phyloP scores from a whole-genome alignment of 495 filamentous ascomycete species.

The Penicillium cataractarum region DNA sequence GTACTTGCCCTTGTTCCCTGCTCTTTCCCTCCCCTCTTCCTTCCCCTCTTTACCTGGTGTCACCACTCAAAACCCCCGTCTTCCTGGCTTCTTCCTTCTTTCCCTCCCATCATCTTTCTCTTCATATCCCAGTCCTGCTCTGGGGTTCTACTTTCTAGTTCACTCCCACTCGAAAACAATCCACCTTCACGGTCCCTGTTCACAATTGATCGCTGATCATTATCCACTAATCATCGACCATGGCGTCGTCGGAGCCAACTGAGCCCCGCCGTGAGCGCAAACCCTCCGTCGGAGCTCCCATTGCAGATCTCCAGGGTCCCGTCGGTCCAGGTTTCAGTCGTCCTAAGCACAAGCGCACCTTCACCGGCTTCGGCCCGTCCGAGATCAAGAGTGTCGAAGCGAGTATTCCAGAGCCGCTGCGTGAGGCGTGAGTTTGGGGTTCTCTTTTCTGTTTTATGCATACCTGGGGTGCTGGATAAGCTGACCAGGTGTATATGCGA shows the following conservation, averaged over 20 bases:
- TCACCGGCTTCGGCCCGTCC: conserved; percentile 83
- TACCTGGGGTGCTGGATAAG: not conserved
- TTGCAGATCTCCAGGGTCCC: conserved; percentile 79
- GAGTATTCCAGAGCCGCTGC: conserved; percentile 83
- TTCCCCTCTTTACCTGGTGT: conserved; percentile 3
- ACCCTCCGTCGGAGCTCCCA: conserved; percentile 78
- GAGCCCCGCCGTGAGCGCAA: conserved; percentile 60
- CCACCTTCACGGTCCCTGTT: not conserved
- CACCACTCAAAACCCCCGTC: not conserved
- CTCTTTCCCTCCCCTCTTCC: not conserved
- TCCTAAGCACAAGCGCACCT: conserved; percentile 94
- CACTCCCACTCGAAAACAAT: not conserved
- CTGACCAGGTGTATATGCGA: conserved; percentile 19
- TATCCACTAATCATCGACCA: conserved; percentile 1
- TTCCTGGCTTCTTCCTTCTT: not conserved
- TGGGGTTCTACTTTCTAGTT: not conserved
- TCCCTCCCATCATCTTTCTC: not conserved
- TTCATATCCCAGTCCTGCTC: not conserved
- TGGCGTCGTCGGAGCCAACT: conserved; percentile 15
- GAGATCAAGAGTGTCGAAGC: conserved; percentile 95
- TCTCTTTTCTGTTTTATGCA: not conserved
- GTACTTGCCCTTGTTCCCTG: not conserved
- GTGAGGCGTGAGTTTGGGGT: conserved; percentile 65
- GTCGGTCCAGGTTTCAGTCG: conserved; percentile 72
- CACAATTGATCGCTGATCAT: not conserved